Base-by-base conservation (phyloP, 2,329 filamentous ascomycete genomes). In the Arthroderma uncinatum region DNA sequence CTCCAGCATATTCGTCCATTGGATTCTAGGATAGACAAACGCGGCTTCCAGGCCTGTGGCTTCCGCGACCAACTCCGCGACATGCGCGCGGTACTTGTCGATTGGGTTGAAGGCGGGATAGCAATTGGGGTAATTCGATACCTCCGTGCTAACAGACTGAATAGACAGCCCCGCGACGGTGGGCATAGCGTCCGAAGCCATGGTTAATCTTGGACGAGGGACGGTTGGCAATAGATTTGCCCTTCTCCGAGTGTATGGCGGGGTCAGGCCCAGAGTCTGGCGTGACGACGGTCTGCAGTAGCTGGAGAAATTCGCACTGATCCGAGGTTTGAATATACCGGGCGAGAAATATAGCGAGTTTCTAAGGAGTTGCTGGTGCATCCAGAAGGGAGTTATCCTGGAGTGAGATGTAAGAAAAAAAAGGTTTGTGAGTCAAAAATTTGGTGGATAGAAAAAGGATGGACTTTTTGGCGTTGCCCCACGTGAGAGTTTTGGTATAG, bases 21-120 rank as follows among this genome's bases (percentile, higher is more conserved):
- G 66, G 53, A 77, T 61, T 48, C 70, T 67, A 39, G 68, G 59
- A 56, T 72, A 72, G 59, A 76, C 67, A 64, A 71, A 68, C 56
- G 69, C 64, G 4, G 70, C 62, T 28, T 75, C 71, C 39, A 75
- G 67, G 36, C 67, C 71, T 28, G 71, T 62, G 9, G 66, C 66
- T 42, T 70, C 66, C 40, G 66, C 68, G 58, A 77, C 57, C 57
- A 68, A 66, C 61, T 74, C 71, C 16, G 74, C 70, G 60, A 77
- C 74, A 60, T 77, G 72, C 59, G 71, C 68, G 58, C 74, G 68
- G 63, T 76, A 77, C 58, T 72, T 68, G 61, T 76, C 74, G 47
- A 77, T 68, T 8, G 74, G 74, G 66, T 77, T 77, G 64, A 75
- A 59, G 30, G 71, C 69, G 59, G 73, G 72, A 61, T 67, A 75